Evolutionary conservation across 2,329 filamentous ascomycete genomes (phyloP), one percentile per base, ranked within the genome.

Genomic region (Hymenoscyphus albidus): DNA sequence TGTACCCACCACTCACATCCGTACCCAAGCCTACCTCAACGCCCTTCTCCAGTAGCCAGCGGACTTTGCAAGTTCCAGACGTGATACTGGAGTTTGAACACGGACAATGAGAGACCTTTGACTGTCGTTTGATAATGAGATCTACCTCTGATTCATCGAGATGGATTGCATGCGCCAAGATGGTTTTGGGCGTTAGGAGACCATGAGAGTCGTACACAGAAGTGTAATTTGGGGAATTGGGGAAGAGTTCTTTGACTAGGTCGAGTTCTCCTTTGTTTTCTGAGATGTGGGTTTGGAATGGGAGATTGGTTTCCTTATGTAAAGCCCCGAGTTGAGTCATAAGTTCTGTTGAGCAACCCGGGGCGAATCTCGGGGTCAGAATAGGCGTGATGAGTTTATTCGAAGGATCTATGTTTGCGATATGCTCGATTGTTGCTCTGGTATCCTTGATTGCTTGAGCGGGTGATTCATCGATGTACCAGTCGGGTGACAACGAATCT

Each of bases 1-100:
- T 91, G 75, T 94, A 97, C 0, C 95, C 95, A 2, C 94, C 95
- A 71, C 87, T 91, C 64, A 98, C 87, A 76, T 99, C 95, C 0
- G 94, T 98, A 0, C 95, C 95, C 0, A 99, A 79, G 0, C 95
- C 94, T 5, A 97, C 87, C 0, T 85, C 86, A 57, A 98, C 82
- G 0, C 91, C 92, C 61, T 83, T 82, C 27, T 92, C 84, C 61
- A 97, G 81, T 70, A 97, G 76, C 77, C 84, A 84, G 18, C 94
- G 83, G 1, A 99, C 88, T 3, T 85, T 86, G 9, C 91, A 91
- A 59, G 88, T 83, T 0, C 95, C 95, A 38, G 87, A 92, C 0
- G 91, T 91, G 59, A 99, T 81, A 0, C 91, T 87, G 5, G 87
- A 88, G 77, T 99, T 99, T 71, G 88, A 92, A 62, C 89, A 91